phyloP scores from a whole-genome alignment of 2,329 filamentous ascomycete species.

The Clonostachys rosea region DNA sequence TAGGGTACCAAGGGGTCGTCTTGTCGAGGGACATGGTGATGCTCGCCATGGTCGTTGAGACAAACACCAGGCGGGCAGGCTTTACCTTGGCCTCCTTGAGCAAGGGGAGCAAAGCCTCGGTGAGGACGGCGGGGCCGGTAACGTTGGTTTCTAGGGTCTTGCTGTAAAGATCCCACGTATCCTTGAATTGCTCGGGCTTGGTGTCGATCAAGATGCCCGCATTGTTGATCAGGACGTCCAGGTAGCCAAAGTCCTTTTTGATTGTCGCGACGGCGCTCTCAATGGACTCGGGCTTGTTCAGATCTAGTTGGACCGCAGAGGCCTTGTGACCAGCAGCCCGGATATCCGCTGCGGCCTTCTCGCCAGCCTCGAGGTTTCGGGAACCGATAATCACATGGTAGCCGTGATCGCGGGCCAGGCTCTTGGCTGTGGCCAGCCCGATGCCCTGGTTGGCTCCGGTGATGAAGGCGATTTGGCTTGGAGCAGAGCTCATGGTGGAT shows the following conservation, averaged over 20 bases:
- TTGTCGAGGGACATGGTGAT: conserved; percentile 18
- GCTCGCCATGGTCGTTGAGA: conserved; percentile 26
- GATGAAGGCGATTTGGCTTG: conserved; percentile 7
- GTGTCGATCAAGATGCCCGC: conserved; percentile 17
- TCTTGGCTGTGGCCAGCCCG: conserved; percentile 8
- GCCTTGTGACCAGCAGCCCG: conserved; percentile 11
- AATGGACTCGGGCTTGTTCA: conserved; percentile 27
- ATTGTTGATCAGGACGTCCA: conserved; percentile 37
- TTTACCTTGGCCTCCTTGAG: conserved; percentile 12
- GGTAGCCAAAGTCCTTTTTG: conserved; percentile 21
- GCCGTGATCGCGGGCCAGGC: conserved; percentile 13
- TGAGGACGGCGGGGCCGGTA: conserved; percentile 22
- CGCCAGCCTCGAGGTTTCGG: conserved; percentile 16
- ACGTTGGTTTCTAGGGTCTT: conserved; percentile 39
- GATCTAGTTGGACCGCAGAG: conserved; percentile 26
- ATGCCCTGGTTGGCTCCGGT: conserved; percentile 16
- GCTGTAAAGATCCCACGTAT: conserved; percentile 29
- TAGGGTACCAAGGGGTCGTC: conserved; percentile 12
- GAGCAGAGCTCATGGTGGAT: neutral
- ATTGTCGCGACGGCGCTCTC: conserved; percentile 14
- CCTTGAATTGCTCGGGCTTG: conserved; percentile 30
- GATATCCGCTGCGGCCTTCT: conserved; percentile 13
- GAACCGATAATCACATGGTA: conserved; percentile 26
- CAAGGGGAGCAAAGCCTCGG: conserved; percentile 18
- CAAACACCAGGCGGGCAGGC: conserved; percentile 29